A percentile compares a stretch with the other conserved stretches of the same genome.
phyloP scores from a whole-genome alignment of 2,329 filamentous ascomycete species.

The Alternaria dauci region DNA sequence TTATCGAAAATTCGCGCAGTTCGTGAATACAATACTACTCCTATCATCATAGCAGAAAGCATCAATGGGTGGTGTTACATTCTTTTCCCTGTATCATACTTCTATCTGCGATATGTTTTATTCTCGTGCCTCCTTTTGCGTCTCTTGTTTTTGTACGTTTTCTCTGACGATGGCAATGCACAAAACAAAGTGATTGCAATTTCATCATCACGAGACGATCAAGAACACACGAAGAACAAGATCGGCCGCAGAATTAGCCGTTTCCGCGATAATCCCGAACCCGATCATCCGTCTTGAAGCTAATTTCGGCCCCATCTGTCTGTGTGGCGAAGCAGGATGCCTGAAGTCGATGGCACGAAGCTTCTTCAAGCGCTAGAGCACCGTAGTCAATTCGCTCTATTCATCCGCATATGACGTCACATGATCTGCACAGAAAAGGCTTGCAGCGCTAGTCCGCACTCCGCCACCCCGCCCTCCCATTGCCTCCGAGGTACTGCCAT shows the following conservation, averaged over 20 bases:
- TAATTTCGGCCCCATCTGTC: neutral
- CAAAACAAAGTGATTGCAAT: neutral
- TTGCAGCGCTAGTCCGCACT: neutral
- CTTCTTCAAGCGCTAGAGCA: neutral
- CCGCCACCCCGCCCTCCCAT: neutral
- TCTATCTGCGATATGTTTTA: too few relatives aligned
- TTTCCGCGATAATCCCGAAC: neutral
- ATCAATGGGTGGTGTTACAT: too few relatives aligned
- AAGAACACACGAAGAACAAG: neutral
- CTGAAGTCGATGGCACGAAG: neutral
- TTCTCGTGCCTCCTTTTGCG: too few relatives aligned
- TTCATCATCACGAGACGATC: neutral
- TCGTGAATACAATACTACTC: neutral
- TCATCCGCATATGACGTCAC: neutral
- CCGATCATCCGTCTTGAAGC: neutral
- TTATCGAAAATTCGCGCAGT: neutral
- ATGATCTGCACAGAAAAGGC: neutral
- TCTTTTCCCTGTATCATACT: too few relatives aligned
- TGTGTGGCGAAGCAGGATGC: neutral
- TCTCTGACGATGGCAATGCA: neutral
- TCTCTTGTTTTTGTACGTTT: neutral
- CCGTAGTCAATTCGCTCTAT: neutral
- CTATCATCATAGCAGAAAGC: too few relatives aligned
- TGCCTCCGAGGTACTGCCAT: constrained; percentile 1
- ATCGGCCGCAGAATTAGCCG: neutral